Base-by-base conservation (phyloP, 306 rosid species). In the Dalbergia cochinchinensis region DNA sequence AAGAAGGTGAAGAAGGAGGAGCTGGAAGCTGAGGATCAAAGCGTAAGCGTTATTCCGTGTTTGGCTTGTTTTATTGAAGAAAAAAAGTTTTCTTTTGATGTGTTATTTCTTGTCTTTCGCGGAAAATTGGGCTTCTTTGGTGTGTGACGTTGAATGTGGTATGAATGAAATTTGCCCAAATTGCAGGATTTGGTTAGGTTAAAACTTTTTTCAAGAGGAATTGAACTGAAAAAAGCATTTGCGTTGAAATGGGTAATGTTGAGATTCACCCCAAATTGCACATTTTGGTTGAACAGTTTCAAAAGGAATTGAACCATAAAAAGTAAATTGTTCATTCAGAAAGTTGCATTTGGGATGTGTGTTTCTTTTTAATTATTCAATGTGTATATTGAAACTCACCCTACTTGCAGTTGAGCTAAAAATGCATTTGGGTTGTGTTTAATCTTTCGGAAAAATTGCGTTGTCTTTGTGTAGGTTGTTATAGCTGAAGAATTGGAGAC, bases 401-500 rank as follows among this genome's bases (percentile, higher is more conserved):
- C 58, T 16, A 37, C 37, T 5, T 35, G 45, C 65, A 20, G 12
- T 71, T 14, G 61, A 71, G 11, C 53, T 73, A 45, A 66, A 65
- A 1, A 16, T 67, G 70, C 31, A 13, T 39, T 67, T 33, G 15
- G 71, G 19, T 48, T 31, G n/a, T 35, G 58, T 65, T 31, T 34
- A 16, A 14, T 34, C 11, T 45, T 54, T 73, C 75, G 2, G 55
- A 63, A 37, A 4, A 65, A 63, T 31, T 1, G 7, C 19, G 70
- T 6, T 20, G 58, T 34, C 10, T 47, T 82, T 37, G 63, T 70
- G 53, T 68, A 91, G 98, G 87, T 51, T 33, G 72, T 37, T 68
- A 61, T 45, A 69, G 62, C 81, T 33, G 77, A 84, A 59, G 91
- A 72, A 47, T 69, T 79, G 67, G 86, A 79, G 71, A 67, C 73